Evolutionary conservation across 2,329 filamentous ascomycete species (phyloP).

Genomic region (Mariannaea elegans): DNA sequence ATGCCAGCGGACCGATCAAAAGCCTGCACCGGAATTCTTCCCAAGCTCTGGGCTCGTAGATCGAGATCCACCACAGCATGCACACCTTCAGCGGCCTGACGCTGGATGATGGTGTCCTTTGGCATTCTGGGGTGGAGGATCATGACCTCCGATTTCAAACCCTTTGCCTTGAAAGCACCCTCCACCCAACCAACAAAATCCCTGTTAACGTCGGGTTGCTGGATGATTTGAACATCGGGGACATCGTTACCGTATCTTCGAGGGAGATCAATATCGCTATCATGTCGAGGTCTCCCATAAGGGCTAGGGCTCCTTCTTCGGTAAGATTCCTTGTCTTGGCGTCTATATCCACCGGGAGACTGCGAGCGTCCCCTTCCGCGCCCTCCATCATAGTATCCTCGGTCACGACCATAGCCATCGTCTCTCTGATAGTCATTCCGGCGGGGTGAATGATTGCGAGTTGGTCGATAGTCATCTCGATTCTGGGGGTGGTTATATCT

Average conservation of each 20-base stretch:
- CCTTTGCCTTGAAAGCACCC: conserved; percentile 74
- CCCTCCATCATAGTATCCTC: conserved; percentile 51
- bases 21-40: conserved; percentile 82
- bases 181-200: conserved; percentile 88
- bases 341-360: conserved; percentile 63
- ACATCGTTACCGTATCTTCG: conserved; percentile 77
- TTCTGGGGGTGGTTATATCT: conserved; percentile 57
- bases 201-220: conserved; percentile 79
- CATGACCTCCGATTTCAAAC: conserved; percentile 80
- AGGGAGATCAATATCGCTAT: conserved; percentile 74
- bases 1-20: conserved; percentile 83
- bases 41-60: conserved; percentile 71
- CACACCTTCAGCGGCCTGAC: conserved; percentile 89
- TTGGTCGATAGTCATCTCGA: conserved; percentile 73
- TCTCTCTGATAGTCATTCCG: conserved; percentile 67
- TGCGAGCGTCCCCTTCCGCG: conserved; percentile 71
- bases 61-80: conserved; percentile 84
- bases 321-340: conserved; percentile 61
- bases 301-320: conserved; percentile 78
- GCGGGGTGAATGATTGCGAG: conserved; percentile 66
- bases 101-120: conserved; percentile 80
- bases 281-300: conserved; percentile 56
- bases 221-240: conserved; percentile 88
- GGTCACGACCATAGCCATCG: conserved; percentile 64
- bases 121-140: conserved; percentile 80